phyloP scores from a whole-genome alignment of 169 alveolate species.

The Plasmodium cynomolgi region DNA sequence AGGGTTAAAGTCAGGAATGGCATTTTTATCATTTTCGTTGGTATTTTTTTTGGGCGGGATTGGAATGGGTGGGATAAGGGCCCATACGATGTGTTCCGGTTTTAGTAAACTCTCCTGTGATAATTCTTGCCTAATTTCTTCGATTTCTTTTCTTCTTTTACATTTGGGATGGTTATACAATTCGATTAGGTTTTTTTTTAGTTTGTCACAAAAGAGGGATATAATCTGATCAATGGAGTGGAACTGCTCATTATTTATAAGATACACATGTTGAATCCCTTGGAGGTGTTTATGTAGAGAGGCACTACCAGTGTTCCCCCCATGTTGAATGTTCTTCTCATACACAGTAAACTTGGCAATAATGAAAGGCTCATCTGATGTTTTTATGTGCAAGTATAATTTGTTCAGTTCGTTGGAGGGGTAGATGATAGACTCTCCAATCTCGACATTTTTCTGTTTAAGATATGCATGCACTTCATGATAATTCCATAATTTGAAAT shows the following conservation, averaged over 20 bases:
- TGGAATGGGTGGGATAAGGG: slow-evolving; percentile 83
- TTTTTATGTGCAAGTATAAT: slow-evolving; percentile 81
- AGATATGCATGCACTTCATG: slow-evolving; percentile 45
- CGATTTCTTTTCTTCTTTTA: slow-evolving; percentile 76
- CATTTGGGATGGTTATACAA: slow-evolving; percentile 85
- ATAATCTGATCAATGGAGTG: slow-evolving; percentile 83
- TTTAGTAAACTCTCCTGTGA: slow-evolving; percentile 82
- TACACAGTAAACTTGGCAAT: slow-evolving; percentile 81
- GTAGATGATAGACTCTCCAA: slow-evolving; percentile 86
- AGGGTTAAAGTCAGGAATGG: slow-evolving; percentile 73
- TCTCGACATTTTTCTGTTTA: slow-evolving; percentile 66
- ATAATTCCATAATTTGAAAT: slow-evolving; percentile 61
- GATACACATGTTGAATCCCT: slow-evolving; percentile 75
- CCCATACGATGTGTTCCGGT: slow-evolving; percentile 87
- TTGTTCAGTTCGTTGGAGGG: slow-evolving; percentile 84
- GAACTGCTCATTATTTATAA: slow-evolving; percentile 66
- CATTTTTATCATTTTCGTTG: slow-evolving; percentile 48
- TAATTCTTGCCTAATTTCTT: slow-evolving; percentile 82
- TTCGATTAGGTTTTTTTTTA: slow-evolving; percentile 85
- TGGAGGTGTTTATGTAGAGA: slow-evolving; percentile 78
- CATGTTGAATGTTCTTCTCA: slow-evolving; percentile 81
- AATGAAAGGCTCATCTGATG: slow-evolving; percentile 84
- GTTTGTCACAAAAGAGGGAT: slow-evolving; percentile 84
- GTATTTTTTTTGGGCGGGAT: slow-evolving; percentile 26
- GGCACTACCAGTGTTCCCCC: slow-evolving; percentile 60